A percentile compares a stretch with the other conserved stretches of the same genome.
These are phyloP conservation scores for Penicillium psychrosexuale DNA, from an alignment of 2,329 filamentous ascomycete genomes.

Conservation along the genomic window DNA sequence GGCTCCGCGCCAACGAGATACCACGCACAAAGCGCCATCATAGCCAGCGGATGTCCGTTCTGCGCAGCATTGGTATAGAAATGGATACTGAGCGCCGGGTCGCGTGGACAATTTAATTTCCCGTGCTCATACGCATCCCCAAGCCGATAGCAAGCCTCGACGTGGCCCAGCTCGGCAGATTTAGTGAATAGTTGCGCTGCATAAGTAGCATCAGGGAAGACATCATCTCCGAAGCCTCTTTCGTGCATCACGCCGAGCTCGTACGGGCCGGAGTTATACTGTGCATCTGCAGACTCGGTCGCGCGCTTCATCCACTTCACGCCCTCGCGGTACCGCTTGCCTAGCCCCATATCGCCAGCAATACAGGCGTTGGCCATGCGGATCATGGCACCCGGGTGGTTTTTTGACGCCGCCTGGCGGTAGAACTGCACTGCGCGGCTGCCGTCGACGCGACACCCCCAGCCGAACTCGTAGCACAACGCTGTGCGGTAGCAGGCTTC, in stretches of 20 bases:
- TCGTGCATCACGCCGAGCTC: constrained; percentile 87
- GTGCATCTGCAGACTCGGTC: constrained; percentile 79
- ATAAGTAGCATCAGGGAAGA: constrained; percentile 87
- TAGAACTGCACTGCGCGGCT: constrained; percentile 93
- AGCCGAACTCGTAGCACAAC: constrained; percentile 96
- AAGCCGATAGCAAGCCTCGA: constrained; percentile 80
- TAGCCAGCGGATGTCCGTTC: constrained; percentile 75
- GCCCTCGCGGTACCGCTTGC: constrained; percentile 82
- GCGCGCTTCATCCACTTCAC: constrained; percentile 96
- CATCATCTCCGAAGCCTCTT: constrained; percentile 87
- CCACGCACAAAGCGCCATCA: constrained; percentile 99
- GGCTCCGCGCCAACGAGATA: constrained; percentile 94
- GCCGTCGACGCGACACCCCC: constrained; percentile 87
- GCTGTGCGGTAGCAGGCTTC: constrained; percentile 92
- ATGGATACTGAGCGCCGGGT: constrained; percentile 90
- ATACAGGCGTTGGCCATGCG: constrained; percentile 88
- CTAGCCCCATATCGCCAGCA: constrained; percentile 78
- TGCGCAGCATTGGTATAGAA: constrained; percentile 95
- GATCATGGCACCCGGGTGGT: constrained; percentile 92
- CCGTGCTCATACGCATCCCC: constrained; percentile 98
- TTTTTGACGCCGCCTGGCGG: constrained; percentile 83
- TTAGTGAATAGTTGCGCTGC: constrained; percentile 93
- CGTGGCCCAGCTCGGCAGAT: constrained; percentile 84
- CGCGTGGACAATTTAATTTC: constrained; percentile 77
- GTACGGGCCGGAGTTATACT: constrained; percentile 91